Conservation (phyloP, 176 grass and related monocot genomes). For the Thinopyrum elongatum region DNA sequence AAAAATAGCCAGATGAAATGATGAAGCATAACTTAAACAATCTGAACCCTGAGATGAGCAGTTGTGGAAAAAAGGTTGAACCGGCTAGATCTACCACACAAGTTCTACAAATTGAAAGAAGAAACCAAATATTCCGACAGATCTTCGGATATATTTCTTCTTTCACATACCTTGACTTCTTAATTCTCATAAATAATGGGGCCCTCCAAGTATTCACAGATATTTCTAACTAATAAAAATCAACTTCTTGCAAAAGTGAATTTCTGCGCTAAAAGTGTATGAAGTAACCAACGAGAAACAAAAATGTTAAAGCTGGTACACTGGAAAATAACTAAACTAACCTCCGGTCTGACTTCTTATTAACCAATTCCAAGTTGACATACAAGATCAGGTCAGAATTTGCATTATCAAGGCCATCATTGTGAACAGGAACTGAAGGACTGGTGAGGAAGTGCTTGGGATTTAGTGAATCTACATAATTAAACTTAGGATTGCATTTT, state of each 20-base stretch:
- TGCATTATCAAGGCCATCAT: constrained; percentile 87
- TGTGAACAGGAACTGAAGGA: constrained; percentile 70
- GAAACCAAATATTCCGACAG: not conserved
- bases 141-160: not conserved
- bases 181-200: constrained; percentile 15
- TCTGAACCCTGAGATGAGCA: constrained; percentile 6
- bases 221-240: constrained; percentile 22
- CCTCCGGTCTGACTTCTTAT: constrained; percentile 62
- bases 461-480: constrained; percentile 77
- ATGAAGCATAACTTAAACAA: not conserved
- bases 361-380: constrained; percentile 82
- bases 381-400: constrained; percentile 93
- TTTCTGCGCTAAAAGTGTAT: constrained; percentile 6
- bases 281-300: not conserved
- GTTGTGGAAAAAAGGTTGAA: not conserved
- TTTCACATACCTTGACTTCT: not conserved
- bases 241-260: not conserved
- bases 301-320: constrained; percentile 1
- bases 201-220: not conserved
- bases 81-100: constrained; percentile 3
- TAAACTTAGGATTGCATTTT: constrained; percentile 78
- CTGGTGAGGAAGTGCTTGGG: constrained; percentile 85
- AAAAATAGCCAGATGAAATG: not conserved
- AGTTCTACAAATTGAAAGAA: constrained; percentile 9
- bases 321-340: constrained; percentile 38